Evolutionary conservation across 2,329 filamentous ascomycete genomes (phyloP), one percentile per base, ranked within the genome.

Genomic region (Blumeria hordei): DNA sequence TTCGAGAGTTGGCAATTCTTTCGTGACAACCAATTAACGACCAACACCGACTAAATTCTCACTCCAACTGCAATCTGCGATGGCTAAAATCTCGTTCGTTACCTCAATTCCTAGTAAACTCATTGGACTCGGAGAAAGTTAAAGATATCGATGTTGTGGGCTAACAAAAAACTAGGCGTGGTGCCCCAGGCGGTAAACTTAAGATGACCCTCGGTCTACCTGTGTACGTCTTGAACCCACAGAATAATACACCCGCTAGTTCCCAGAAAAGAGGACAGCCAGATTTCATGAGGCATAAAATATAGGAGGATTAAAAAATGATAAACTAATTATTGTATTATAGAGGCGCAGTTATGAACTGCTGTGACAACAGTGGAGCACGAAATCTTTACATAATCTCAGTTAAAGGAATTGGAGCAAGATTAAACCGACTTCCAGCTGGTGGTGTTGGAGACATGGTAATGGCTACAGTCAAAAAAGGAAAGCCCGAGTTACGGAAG

Each of bases 151-250:
- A 54, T 36, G 11, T 11, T 37, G 34, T 47, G 12, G 54, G 49
- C 59, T 61, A 55, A 62, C 56, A 16, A 55, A 56, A 34, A 39
- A 62, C 65, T 65, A 82, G 78, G 63, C 78, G 87, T 80, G 85
- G 84, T 85, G 84, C 87, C 79, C 85, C 88, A 70, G 92, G 92
- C 81, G 93, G 93, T 85, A 98, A 98, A 85, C 85, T 96, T 69
- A 96, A 94, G 85, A 98, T 98, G 92, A 95, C 92, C 73, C 87
- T 98, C 75, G 92, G 87, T 95, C 88, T 98, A 69, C 92, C 92
- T 75, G 88, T 94, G 88, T 95, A 94, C 73, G 88, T 85, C n/a
- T 68, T 61, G 53, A 41, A 57, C 54, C 28, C 21, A 50, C 21
- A 28, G 21, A 28, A 28, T 28, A 28, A 28, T 28, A 2, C 21